Percentiles rank a stretch among this genome's conserved stretches.
Evolutionary conservation across 179 eudicot genomes (phyloP).

Genomic region (Vitellaria paradoxa): DNA sequence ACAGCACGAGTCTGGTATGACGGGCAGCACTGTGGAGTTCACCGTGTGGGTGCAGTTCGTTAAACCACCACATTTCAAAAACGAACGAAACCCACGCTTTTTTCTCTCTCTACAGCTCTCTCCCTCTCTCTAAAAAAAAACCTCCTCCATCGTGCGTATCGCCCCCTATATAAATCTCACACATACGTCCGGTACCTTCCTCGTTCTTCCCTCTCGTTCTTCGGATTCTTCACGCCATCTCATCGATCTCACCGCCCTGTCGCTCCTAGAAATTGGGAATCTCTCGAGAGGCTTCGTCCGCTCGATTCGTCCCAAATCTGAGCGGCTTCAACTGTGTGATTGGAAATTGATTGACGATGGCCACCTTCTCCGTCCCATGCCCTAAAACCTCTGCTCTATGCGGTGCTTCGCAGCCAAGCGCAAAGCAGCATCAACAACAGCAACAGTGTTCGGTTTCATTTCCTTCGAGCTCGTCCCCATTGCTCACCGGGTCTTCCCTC

Average conservation of each 20-base stretch:
- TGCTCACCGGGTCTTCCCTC: constrained; percentile 17
- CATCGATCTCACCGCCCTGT: constrained; percentile 25
- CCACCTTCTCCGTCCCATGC: constrained; percentile 14
- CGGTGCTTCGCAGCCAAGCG: not conserved
- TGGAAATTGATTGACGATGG: not conserved
- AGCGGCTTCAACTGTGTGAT: not conserved
- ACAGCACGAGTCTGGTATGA: too few species aligned
- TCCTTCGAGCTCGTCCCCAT: not conserved
- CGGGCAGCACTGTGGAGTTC: too few species aligned
- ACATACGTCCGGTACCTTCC: too few species aligned
- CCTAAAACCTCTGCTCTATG: constrained; percentile 6
- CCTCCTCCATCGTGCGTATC: constrained; percentile 14
- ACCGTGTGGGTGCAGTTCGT: not conserved
- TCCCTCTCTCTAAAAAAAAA: not conserved
- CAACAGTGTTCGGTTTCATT: constrained; percentile 4
- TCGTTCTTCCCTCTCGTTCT: not conserved
- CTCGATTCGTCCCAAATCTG: not conserved
- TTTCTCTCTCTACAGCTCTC: not conserved
- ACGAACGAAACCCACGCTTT: not conserved
- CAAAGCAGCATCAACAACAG: not conserved
- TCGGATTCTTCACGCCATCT: not conserved
- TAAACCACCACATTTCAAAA: constrained; percentile 6
- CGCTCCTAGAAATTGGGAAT: constrained; percentile 15
- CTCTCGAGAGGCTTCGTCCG: not conserved
- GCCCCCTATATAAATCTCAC: constrained; percentile 14